These are phyloP conservation scores for Ophiorrhiza pumila DNA, from an alignment of 257 asterid genomes.

Conservation along the genomic window DNA sequence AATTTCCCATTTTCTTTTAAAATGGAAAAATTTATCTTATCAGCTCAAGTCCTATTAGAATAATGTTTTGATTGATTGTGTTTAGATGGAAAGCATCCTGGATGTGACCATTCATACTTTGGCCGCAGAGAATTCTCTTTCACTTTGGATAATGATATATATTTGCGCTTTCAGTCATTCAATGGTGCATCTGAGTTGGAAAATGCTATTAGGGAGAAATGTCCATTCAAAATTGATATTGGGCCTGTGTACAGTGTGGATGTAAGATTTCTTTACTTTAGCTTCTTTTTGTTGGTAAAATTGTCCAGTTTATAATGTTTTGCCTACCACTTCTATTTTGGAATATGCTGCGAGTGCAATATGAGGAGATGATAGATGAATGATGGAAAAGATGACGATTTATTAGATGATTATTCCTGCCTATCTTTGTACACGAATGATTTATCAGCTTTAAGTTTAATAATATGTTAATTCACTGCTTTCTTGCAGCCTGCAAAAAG, in stretches of 20 bases:
- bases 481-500: slow-evolving; percentile 79
- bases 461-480: slow-evolving; percentile 10
- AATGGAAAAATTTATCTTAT: not conserved
- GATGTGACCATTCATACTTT: slow-evolving; percentile 84
- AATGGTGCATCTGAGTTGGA: slow-evolving; percentile 52
- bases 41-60: not conserved
- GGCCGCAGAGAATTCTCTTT: slow-evolving; percentile 89
- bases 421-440: not conserved
- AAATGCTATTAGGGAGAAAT: slow-evolving; percentile 67
- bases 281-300: not conserved
- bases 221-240: slow-evolving; percentile 83
- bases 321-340: not conserved
- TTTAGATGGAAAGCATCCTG: slow-evolving; percentile 94
- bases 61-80: slow-evolving; percentile 17
- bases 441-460: slow-evolving; percentile 10
- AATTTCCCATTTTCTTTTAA: not conserved
- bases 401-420: not conserved
- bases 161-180: slow-evolving; percentile 78
- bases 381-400: not conserved
- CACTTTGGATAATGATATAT: slow-evolving; percentile 76
- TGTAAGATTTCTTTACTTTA: slow-evolving; percentile 43
- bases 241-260: slow-evolving; percentile 91
- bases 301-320: not conserved
- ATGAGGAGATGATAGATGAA: not conserved
- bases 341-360: not conserved